These are phyloP conservation scores for Cokeromyces recurvatus DNA, from an alignment of 371 early-diverging fungal genomes.

Conservation along the genomic window DNA sequence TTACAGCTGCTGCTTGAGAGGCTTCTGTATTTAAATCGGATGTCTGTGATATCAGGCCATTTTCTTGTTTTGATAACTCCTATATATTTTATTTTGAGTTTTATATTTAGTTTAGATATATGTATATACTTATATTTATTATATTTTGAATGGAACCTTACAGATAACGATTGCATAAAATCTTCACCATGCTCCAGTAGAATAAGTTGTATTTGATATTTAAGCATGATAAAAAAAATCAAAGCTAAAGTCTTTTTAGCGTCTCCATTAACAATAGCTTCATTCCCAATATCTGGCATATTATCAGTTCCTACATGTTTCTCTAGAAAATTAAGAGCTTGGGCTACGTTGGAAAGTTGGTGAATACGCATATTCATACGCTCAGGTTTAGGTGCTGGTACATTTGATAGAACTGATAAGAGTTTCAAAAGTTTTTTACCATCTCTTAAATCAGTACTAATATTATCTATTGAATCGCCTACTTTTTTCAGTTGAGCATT, in stretches of 20 bases:
- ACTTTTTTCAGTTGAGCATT: constrained; percentile 64
- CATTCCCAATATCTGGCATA: constrained; percentile 69
- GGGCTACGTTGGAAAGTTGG: constrained; percentile 75
- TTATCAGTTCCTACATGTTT: constrained; percentile 51
- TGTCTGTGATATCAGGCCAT: constrained; percentile 10
- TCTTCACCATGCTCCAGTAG: constrained; percentile 44
- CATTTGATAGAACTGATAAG: constrained; percentile 47
- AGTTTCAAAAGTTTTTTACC: constrained; percentile 57
- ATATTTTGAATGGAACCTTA: constrained; percentile 17
- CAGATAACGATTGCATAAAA: constrained; percentile 26
- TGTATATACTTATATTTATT: no score
- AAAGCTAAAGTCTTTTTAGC: constrained; percentile 77
- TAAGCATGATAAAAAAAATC: constrained; percentile 73
- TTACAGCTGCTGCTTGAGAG: no score
- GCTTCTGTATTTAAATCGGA: constrained; percentile 14
- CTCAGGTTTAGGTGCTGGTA: constrained; percentile 49
- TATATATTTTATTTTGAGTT: not conserved
- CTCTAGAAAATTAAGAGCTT: constrained; percentile 64
- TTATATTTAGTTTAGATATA: no score
- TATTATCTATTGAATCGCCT: constrained; percentile 26
- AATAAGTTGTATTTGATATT: constrained; percentile 60
- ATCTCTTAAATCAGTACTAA: constrained; percentile 58
- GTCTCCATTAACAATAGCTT: constrained; percentile 83
- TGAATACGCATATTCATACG: constrained; percentile 66
- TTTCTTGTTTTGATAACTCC: constrained; percentile 20